Evolutionary conservation across 257 asterid species (phyloP), one percentile per base, ranked within the genome.

Genomic region (Paulownia fortunei): DNA sequence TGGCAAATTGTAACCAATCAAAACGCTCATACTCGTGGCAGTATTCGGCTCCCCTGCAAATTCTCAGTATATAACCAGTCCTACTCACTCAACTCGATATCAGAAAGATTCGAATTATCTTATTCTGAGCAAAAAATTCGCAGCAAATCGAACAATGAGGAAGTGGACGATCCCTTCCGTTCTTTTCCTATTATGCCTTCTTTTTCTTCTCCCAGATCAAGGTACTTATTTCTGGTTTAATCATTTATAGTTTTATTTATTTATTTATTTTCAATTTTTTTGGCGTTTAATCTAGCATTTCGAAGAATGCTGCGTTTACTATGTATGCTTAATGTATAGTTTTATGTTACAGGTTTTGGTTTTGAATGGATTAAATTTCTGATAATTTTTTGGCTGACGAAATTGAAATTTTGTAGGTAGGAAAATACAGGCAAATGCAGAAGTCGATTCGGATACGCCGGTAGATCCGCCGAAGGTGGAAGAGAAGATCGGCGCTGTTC

Each of bases 381-480:
- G 63, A 10, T 66, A 30, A 32, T n/a, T 56, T 16, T 76, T 24
- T 27, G 41, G 69, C 52, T 21, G 58, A 15, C 47, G 59, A 44
- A 23, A 34, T 81, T 69, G 46, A 3, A 6, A 16, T 10, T 46
- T 18, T 74, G 18, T 60, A 93, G 98, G 98, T 59, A 74, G 96
- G 81, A 89, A 77, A 77, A 73, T 85, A 63, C 96, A 88, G 9
- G 98, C 92, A 12, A 93, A 87, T 83, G 98, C 98, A 1, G 98
- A 92, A 78, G 86, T 60, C 65, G 91, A 89, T 52, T 77, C 85
- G 11, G 97, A 91, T 77, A 90, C 81, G 41, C 85, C 91, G 9
- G 89, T 84, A 39, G 97, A 91, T 84, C 96, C 92, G 47, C 98
- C 98, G 0, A 93, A 86, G 88, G 91, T 93, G 41, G 98, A 93